phyloP scores from a whole-genome alignment of 2,329 filamentous ascomycete genomes.

The Xylariales sp. region DNA sequence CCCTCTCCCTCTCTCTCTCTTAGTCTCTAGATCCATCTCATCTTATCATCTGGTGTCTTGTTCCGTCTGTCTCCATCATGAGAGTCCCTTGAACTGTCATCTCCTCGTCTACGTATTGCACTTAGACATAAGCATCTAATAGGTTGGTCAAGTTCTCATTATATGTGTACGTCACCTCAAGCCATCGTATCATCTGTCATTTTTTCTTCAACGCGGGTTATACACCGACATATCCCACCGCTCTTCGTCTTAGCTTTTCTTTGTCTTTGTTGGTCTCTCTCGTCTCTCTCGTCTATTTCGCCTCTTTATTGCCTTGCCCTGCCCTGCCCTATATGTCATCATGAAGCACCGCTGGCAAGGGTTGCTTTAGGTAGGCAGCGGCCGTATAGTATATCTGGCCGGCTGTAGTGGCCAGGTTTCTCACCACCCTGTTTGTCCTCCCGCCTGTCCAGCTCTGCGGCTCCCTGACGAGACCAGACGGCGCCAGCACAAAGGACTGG shows the following conservation, averaged over 20 bases:
- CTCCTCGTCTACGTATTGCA: constrained; percentile 10
- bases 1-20: background rate
- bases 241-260: constrained; percentile 4
- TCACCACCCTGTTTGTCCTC: constrained; percentile 3
- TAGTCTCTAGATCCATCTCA: constrained; percentile 7
- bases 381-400: background rate
- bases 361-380: constrained; percentile 5
- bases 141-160: constrained; percentile 10
- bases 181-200: constrained; percentile 14
- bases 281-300: background rate
- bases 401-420: constrained; percentile 1
- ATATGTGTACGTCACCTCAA: constrained; percentile 16
- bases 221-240: constrained; percentile 30
- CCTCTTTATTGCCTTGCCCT: constrained; percentile 10
- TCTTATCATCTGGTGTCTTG: background rate
- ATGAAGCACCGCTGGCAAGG: background rate
- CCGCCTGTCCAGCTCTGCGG: constrained; percentile 29
- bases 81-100: constrained; percentile 3
- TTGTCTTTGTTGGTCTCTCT: background rate
- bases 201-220: constrained; percentile 11
- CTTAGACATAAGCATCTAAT: constrained; percentile 8
- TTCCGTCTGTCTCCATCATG: constrained; percentile 16
- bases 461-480: constrained; percentile 29
- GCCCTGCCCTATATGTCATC: constrained; percentile 11
- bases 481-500: constrained; percentile 18